These are phyloP conservation scores for Phytophthora crassamura DNA, from an alignment of 352 stramenopile genomes.

Conservation along the genomic window DNA sequence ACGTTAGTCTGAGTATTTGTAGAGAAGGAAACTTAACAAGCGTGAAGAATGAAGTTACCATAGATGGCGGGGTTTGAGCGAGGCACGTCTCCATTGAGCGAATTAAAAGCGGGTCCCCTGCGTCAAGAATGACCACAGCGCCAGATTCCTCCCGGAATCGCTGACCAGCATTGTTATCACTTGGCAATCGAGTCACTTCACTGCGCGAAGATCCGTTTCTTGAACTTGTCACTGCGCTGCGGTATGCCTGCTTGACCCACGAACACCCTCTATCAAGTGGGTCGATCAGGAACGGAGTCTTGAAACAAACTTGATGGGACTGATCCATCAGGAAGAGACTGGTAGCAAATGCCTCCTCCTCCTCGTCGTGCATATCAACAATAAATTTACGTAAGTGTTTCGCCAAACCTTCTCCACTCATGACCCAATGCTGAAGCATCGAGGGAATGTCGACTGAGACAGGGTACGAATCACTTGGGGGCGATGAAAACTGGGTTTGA, in stretches of 20 bases:
- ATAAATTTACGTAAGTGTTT: slow-evolving; percentile 43
- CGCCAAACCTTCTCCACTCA: slow-evolving; percentile 35
- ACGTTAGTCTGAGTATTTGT: slow-evolving; percentile 23
- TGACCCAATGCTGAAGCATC: slow-evolving; percentile 39
- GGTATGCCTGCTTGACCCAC: slow-evolving; percentile 53
- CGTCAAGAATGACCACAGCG: slow-evolving; percentile 47
- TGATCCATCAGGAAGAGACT: slow-evolving; percentile 66
- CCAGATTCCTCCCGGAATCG: slow-evolving; percentile 22
- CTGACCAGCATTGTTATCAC: slow-evolving; percentile 3
- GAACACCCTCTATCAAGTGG: slow-evolving; percentile 40
- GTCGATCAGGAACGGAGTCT: slow-evolving; percentile 61
- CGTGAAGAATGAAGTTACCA: slow-evolving; percentile 19
- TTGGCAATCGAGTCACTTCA: slow-evolving; percentile 2
- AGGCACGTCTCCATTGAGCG: slow-evolving; percentile 54
- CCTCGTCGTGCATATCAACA: slow-evolving; percentile 40
- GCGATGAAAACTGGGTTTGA: slow-evolving; percentile 15
- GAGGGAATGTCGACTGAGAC: slow-evolving; percentile 11
- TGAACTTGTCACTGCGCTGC: neutral
- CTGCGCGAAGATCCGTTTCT: slow-evolving; percentile 10
- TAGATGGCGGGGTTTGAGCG: slow-evolving; percentile 30
- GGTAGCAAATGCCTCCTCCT: slow-evolving; percentile 38
- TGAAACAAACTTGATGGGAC: slow-evolving; percentile 47
- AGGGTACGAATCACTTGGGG: slow-evolving; percentile 1
- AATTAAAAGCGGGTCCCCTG: slow-evolving; percentile 46
- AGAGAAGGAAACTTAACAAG: neutral